Evolutionary conservation across 257 asterid genomes (phyloP).

Genomic region (Solanum gracilifrons): DNA sequence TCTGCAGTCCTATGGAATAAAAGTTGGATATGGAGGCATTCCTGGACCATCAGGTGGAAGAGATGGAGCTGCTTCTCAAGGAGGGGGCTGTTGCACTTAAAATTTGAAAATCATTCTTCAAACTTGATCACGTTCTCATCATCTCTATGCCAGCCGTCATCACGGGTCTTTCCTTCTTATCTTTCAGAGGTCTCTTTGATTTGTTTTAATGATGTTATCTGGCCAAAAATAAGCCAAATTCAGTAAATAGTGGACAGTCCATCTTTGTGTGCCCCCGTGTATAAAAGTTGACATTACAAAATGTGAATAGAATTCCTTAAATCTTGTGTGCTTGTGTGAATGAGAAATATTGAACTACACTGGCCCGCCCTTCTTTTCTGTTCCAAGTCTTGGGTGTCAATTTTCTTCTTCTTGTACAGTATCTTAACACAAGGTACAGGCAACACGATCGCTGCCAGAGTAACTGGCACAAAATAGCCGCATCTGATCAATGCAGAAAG

Average conservation of each 20-base stretch:
- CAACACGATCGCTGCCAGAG: not conserved
- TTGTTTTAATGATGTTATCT: not conserved
- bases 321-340: not conserved
- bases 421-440: not conserved
- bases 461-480: not conserved
- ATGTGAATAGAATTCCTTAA: not conserved
- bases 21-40: conserved; percentile 79
- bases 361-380: not conserved
- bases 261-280: not conserved
- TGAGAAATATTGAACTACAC: not conserved
- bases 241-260: not conserved
- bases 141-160: not conserved
- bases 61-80: conserved; percentile 62
- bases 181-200: not conserved
- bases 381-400: not conserved
- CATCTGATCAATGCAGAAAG: not conserved
- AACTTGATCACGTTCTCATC: not conserved
- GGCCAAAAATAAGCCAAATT: not conserved
- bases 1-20: conserved; percentile 78
- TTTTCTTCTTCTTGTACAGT: not conserved
- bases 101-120: not conserved
- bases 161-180: not conserved
- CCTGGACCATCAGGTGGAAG: conserved; percentile 76
- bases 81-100: conserved; percentile 69
- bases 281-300: not conserved